These are phyloP conservation scores for Penstemon newberryi DNA, from an alignment of 257 asterid species.

Conservation along the genomic window DNA sequence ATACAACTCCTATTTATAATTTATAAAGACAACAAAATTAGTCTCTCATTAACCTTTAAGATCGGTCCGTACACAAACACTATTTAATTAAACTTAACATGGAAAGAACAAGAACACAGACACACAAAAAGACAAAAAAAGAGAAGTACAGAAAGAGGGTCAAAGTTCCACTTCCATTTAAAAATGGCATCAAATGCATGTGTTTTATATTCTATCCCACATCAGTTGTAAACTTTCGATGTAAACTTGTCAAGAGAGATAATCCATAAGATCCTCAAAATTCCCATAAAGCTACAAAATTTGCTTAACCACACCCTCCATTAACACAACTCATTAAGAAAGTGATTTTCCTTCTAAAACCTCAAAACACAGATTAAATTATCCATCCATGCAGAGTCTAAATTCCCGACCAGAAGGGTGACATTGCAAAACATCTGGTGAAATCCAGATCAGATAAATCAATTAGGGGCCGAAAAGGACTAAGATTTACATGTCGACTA, in stretches of 20 bases:
- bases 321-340: slow-evolving; percentile 27
- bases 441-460: slow-evolving; percentile 22
- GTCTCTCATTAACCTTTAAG: no score
- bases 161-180: neutral
- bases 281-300: slow-evolving; percentile 38
- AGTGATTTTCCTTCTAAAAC: slow-evolving; percentile 16
- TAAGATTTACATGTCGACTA: slow-evolving; percentile 18
- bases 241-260: neutral
- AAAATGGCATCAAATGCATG: neutral
- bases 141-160: neutral
- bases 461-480: slow-evolving; percentile 2
- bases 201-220: neutral
- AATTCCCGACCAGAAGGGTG: slow-evolving; percentile 33
- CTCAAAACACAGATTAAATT: slow-evolving; percentile 9
- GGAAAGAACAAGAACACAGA: neutral
- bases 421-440: slow-evolving; percentile 22
- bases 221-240: neutral
- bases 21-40: no score
- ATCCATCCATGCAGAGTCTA: slow-evolving; percentile 12
- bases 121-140: no score
- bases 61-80: no score
- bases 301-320: slow-evolving; percentile 39
- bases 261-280: slow-evolving; percentile 9
- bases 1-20: no score
- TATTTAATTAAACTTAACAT: no score